phyloP scores from a whole-genome alignment of 352 stramenopile genomes.

The Globisporangium radiosum region DNA sequence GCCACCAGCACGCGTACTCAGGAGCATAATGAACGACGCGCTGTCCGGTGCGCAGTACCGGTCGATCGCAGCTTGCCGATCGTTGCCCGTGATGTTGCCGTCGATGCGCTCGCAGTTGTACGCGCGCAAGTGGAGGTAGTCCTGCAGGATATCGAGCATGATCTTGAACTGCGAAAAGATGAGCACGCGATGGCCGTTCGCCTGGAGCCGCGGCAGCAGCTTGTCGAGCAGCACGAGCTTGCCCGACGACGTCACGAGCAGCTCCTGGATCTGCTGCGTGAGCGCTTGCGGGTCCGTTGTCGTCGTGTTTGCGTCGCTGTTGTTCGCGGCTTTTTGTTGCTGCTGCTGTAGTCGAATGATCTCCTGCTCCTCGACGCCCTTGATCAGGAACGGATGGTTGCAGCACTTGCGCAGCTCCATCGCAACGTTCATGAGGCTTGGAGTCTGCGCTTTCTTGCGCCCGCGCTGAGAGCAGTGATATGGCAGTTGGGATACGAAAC shows the following conservation, averaged over 20 bases:
- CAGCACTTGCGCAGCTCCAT: slow-evolving; percentile 95
- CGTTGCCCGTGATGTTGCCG: slow-evolving; percentile 95
- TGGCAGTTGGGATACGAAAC: neutral
- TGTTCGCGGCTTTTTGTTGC: slow-evolving; percentile 28
- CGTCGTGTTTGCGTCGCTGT: slow-evolving; percentile 14
- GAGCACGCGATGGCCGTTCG: slow-evolving; percentile 95
- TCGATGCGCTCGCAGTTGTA: slow-evolving; percentile 98
- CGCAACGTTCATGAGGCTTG: slow-evolving; percentile 88
- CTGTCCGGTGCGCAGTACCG: slow-evolving; percentile 74
- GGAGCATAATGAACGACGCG: slow-evolving; percentile 93
- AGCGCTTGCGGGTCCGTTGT: slow-evolving; percentile 48
- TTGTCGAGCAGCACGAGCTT: slow-evolving; percentile 99
- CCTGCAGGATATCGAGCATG: slow-evolving; percentile 99
- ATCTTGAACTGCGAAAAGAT: slow-evolving; percentile 99
- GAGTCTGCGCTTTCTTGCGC: slow-evolving; percentile 57
- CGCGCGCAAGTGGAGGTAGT: slow-evolving; percentile 91
- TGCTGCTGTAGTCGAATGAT: slow-evolving; percentile 54
- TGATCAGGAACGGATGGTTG: slow-evolving; percentile 92
- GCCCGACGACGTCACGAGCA: slow-evolving; percentile 93
- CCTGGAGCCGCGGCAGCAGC: slow-evolving; percentile 93
- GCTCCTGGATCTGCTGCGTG: slow-evolving; percentile 63
- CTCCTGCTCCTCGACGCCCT: slow-evolving; percentile 82
- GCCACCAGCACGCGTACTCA: slow-evolving; percentile 97
- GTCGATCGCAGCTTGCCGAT: slow-evolving; percentile 93
- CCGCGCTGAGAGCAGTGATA: slow-evolving; percentile 24